These are phyloP conservation scores for Apiospora hydei DNA, from an alignment of 2,329 filamentous ascomycete species.

Conservation along the genomic window DNA sequence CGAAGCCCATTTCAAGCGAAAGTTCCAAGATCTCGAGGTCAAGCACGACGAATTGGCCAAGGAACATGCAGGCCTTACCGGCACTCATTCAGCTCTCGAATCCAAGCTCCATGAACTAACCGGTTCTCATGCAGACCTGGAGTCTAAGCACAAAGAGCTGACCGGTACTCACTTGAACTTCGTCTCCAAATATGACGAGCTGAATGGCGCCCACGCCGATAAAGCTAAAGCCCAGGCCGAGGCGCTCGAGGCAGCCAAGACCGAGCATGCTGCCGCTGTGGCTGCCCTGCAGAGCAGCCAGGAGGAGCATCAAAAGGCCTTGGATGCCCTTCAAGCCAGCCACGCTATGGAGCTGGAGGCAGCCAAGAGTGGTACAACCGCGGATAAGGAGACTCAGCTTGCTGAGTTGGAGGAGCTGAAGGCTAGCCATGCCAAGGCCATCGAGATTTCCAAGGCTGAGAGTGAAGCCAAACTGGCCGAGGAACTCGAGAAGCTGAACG, in stretches of 20 bases:
- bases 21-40: conserved; percentile 66
- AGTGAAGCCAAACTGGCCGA: conserved; percentile 48
- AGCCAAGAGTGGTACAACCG: conserved; percentile 59
- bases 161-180: conserved; percentile 35
- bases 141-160: conserved; percentile 30
- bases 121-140: conserved; percentile 27
- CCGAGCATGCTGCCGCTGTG: conserved; percentile 52
- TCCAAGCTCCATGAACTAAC: conserved; percentile 22
- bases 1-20: conserved; percentile 69
- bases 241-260: conserved; percentile 34
- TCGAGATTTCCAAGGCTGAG: conserved; percentile 53
- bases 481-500: conserved; percentile 47
- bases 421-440: conserved; percentile 59
- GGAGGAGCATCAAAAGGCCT: conserved; percentile 58
- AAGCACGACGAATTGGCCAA: conserved; percentile 58
- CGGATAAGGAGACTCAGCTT: conserved; percentile 56
- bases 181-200: conserved; percentile 25
- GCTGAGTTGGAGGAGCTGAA: conserved; percentile 62
- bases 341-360: conserved; percentile 66
- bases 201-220: conserved; percentile 34
- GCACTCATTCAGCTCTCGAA: conserved; percentile 33
- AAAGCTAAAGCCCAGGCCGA: conserved; percentile 47
- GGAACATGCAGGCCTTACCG: conserved; percentile 38
- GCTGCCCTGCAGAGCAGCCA: conserved; percentile 59
- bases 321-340: conserved; percentile 62